Evolutionary conservation across 139 green algal genomes (phyloP), one percentile per base, ranked within the genome.

Genomic region (Closterium sp.): DNA sequence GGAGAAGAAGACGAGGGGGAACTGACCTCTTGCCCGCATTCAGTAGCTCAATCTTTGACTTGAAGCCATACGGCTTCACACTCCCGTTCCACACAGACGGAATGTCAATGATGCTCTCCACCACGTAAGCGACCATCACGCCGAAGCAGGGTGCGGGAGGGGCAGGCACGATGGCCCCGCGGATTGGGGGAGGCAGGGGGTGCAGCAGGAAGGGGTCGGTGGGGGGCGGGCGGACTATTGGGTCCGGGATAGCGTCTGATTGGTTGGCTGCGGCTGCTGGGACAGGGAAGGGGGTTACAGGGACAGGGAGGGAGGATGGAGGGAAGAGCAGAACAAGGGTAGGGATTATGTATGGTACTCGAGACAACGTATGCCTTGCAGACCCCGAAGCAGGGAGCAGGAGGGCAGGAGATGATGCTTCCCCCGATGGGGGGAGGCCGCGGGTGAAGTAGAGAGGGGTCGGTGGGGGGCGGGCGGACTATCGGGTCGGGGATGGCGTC

Each of bases 11-110:
- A 69, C 1, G 43, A 69, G 8, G 25, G 31, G 81, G 69, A 33
- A 23, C 81, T 85, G 81, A 86, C 81, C 81, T 86, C 25, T 34
- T 34, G n/a, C 81, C 81, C 0, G 81, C 21, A 23, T 86, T 86
- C 21, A 86, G 81, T 0, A 86, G 81, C n/a, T 33, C n/a, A 23
- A 86, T 86, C 81, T 86, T 86, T 8, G 81, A 86, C 25, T 86
- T 86, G 81, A 86, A 86, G 5, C 81, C 81, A 19, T 86, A 86
- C n/a, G 81, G 81, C 30, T 86, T 86, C 5, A 34, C 81, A 33
- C n/a, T 33, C n/a, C 81, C 81, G 25, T 34, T 86, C 81, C 81
- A 86, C n/a, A 86, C 81, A 19, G 81, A 86, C n/a, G 81, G 81
- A 32, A 86, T 34, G 81, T 86, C 25, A 28, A 33, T 34, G 81